Conservation (phyloP, 1,284 basidiomycete genomes). For the Prillingera fragicola region DNA sequence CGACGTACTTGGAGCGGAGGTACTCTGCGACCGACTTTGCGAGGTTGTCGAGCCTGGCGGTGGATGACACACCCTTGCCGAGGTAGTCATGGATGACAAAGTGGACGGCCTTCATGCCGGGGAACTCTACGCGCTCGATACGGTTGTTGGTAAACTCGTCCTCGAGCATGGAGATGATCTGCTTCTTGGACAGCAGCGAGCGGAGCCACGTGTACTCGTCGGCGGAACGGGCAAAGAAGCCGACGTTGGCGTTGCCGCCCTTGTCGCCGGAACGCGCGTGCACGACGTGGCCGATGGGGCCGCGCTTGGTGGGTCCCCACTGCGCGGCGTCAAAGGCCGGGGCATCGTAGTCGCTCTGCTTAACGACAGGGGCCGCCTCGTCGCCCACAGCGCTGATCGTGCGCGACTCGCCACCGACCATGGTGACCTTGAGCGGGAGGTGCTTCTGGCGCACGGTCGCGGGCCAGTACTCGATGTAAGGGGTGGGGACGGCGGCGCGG, state of each 20-base stretch:
- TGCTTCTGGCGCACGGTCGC: conserved; percentile 8
- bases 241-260: conserved; percentile 29
- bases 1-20: conserved; percentile 9
- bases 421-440: conserved; percentile 8
- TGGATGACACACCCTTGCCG: conserved; percentile 18
- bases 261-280: conserved; percentile 33
- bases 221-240: conserved; percentile 22
- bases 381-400: conserved; percentile 2
- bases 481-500: conserved; percentile 3
- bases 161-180: conserved; percentile 17
- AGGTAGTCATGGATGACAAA: conserved; percentile 39
- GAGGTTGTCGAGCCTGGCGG: conserved; percentile 12
- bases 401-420: conserved; percentile 8
- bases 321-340: neutral
- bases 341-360: conserved; percentile 13
- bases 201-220: conserved; percentile 26
- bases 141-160: conserved; percentile 21
- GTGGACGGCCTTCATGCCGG: conserved; percentile 29
- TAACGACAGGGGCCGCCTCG: neutral
- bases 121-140: conserved; percentile 30
- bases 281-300: conserved; percentile 23
- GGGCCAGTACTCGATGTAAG: conserved; percentile 22
- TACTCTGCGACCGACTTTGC: conserved; percentile 19
- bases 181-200: conserved; percentile 15
- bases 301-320: conserved; percentile 17